phyloP scores from a whole-genome alignment of 2,329 filamentous ascomycete genomes.

The Geosmithia flava region DNA sequence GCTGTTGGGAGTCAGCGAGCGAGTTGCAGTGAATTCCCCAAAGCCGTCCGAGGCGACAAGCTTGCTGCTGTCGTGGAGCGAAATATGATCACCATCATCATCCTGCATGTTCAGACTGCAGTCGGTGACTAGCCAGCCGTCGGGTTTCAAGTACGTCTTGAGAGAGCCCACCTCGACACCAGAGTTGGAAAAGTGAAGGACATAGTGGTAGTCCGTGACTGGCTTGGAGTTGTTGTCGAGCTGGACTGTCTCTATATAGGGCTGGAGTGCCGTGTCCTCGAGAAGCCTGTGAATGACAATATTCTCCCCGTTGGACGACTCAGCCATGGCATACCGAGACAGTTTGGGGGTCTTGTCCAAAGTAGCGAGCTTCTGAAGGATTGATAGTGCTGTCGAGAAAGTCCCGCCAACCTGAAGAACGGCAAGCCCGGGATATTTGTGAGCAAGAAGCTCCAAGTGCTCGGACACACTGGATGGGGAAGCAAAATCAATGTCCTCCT shows the following conservation, averaged over 20 bases:
- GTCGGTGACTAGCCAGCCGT: slow-evolving; percentile 7
- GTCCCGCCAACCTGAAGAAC: slow-evolving; percentile 25
- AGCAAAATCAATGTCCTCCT: slow-evolving; percentile 19
- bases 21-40: not conserved
- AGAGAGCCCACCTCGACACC: slow-evolving; percentile 6
- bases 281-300: not conserved
- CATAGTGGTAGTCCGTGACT: slow-evolving; percentile 18
- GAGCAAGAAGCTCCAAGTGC: slow-evolving; percentile 19
- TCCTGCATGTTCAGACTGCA: not conserved
- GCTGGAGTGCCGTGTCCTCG: slow-evolving; percentile 6
- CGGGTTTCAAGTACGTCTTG: slow-evolving; percentile 11
- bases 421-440: slow-evolving; percentile 24
- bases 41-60: not conserved
- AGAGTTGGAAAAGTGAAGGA: slow-evolving; percentile 12
- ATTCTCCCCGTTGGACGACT: slow-evolving; percentile 1
- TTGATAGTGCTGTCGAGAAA: slow-evolving; percentile 5
- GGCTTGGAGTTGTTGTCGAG: slow-evolving; percentile 8
- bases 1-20: not conserved
- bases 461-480: slow-evolving; percentile 8
- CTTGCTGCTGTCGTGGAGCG: not conserved
- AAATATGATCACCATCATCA: not conserved
- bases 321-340: slow-evolving; percentile 17
- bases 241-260: slow-evolving; percentile 15
- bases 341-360: slow-evolving; percentile 16
- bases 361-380: slow-evolving; percentile 14